A percentile compares a stretch with the other conserved stretches of the same genome.
Conservation (phyloP, 2,329 filamentous ascomycete genomes). For the Colletotrichum salicis region DNA sequence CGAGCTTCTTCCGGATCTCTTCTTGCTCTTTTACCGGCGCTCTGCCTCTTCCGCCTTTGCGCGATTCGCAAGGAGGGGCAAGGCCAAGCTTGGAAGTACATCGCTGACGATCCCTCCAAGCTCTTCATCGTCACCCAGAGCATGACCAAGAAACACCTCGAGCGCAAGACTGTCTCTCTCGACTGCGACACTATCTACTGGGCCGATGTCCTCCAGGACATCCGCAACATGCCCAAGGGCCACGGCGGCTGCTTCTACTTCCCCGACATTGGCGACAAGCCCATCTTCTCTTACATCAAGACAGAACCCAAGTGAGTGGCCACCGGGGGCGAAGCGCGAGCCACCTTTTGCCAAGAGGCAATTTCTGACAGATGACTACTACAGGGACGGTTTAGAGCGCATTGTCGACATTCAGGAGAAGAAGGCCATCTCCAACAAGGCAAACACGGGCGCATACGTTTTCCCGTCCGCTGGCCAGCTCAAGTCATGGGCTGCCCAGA, state of each 20-base stretch:
- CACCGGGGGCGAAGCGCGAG: not conserved
- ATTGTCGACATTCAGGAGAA: slow-evolving; percentile 45
- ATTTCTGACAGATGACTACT: not conserved
- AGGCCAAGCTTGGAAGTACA: not conserved
- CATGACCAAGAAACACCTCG: slow-evolving; percentile 43
- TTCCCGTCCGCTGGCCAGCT: slow-evolving; percentile 41
- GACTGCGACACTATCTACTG: slow-evolving; percentile 49
- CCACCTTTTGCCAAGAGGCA: not conserved
- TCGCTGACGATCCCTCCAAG: slow-evolving; percentile 28
- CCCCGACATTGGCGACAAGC: slow-evolving; percentile 42
- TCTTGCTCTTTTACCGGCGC: not conserved
- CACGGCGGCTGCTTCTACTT: slow-evolving; percentile 44
- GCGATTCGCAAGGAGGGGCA: not conserved
- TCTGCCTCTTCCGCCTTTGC: not conserved
- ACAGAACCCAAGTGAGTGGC: slow-evolving; percentile 38
- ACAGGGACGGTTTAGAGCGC: slow-evolving; percentile 36
- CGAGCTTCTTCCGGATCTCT: not conserved
- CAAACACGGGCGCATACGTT: slow-evolving; percentile 43
- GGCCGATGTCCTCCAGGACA: slow-evolving; percentile 42
- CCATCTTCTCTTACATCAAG: slow-evolving; percentile 45
- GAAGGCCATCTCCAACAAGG: slow-evolving; percentile 44
- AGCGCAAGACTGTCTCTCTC: slow-evolving; percentile 43
- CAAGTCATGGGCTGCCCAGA: slow-evolving; percentile 39
- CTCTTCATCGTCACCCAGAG: slow-evolving; percentile 44
- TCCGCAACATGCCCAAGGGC: slow-evolving; percentile 40